These are phyloP conservation scores for Colletotrichum sp. DNA, from an alignment of 2,329 filamentous ascomycete species.

Conservation along the genomic window DNA sequence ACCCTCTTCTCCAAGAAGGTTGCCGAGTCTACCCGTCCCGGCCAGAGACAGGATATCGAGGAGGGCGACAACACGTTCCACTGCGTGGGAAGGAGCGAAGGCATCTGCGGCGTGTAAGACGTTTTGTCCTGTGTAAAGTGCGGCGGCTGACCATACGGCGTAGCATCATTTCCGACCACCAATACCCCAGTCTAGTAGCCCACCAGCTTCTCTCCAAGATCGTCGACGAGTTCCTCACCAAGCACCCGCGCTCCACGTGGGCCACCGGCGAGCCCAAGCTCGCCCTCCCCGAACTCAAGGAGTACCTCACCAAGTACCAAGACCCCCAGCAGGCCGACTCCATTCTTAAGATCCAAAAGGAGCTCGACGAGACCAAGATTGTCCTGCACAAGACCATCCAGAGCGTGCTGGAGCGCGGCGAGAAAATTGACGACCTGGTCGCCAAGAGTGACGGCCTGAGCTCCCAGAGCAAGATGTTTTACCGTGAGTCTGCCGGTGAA, in stretches of 20 bases:
- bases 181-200: slow-evolving; percentile 79
- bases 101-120: slow-evolving; percentile 67
- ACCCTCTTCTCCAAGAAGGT: slow-evolving; percentile 86
- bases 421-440: slow-evolving; percentile 95
- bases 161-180: slow-evolving; percentile 73
- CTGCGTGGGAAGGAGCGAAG: slow-evolving; percentile 77
- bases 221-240: slow-evolving; percentile 83
- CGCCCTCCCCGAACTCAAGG: slow-evolving; percentile 75
- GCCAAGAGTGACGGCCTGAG: slow-evolving; percentile 92
- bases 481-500: slow-evolving; percentile 61
- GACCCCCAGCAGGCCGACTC: slow-evolving; percentile 88
- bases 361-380: slow-evolving; percentile 97
- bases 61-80: slow-evolving; percentile 83
- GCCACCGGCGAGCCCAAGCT: slow-evolving; percentile 58
- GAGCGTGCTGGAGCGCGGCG: slow-evolving; percentile 83
- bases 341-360: slow-evolving; percentile 94
- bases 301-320: slow-evolving; percentile 78
- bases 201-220: slow-evolving; percentile 83
- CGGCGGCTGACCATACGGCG: neutral
- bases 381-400: slow-evolving; percentile 97
- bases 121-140: neutral
- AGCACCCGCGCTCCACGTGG: slow-evolving; percentile 75
- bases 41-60: slow-evolving; percentile 84
- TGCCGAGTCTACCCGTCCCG: slow-evolving; percentile 82
- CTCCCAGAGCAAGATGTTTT: slow-evolving; percentile 97